These are phyloP conservation scores for Fusarium tuaranense DNA, from an alignment of 2,329 filamentous ascomycete genomes.

Conservation along the genomic window DNA sequence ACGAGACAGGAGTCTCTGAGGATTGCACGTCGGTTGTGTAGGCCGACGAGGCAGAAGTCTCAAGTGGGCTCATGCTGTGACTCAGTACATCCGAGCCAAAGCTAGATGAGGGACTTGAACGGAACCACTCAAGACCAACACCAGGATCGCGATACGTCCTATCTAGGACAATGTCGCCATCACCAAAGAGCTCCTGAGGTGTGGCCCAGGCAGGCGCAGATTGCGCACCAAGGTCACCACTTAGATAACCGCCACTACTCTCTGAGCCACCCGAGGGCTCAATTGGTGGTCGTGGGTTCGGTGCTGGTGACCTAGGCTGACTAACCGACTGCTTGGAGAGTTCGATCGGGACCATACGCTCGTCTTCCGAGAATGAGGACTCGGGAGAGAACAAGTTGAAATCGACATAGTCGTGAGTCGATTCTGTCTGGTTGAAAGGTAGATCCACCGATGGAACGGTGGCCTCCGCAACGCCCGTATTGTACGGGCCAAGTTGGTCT, in stretches of 20 bases:
- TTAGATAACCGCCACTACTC: background rate
- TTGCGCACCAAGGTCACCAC: conserved; percentile 14
- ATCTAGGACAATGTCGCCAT: conserved; percentile 19
- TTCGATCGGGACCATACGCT: conserved; percentile 52
- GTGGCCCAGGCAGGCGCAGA: background rate
- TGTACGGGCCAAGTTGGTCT: conserved; percentile 28
- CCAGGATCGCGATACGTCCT: conserved; percentile 34
- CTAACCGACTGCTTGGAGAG: conserved; percentile 33
- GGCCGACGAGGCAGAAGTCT: background rate
- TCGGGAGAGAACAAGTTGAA: conserved; percentile 68
- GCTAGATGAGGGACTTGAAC: conserved; percentile 6
- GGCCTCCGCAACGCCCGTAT: conserved; percentile 13
- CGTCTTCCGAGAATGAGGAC: conserved; percentile 62
- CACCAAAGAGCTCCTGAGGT: conserved; percentile 13
- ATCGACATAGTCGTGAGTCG: conserved; percentile 60
- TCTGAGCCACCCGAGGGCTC: conserved; percentile 16
- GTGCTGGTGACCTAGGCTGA: conserved; percentile 32
- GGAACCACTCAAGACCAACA: conserved; percentile 18
- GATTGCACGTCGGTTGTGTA: conserved; percentile 3
- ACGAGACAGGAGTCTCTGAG: background rate
- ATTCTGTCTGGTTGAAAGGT: conserved; percentile 40
- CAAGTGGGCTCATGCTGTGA: conserved; percentile 2
- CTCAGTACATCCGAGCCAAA: conserved; percentile 11
- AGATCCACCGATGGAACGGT: conserved; percentile 26
- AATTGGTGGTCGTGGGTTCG: conserved; percentile 21